These are phyloP conservation scores for Pterulicium gracile DNA, from an alignment of 1,284 basidiomycete genomes.

Conservation along the genomic window DNA sequence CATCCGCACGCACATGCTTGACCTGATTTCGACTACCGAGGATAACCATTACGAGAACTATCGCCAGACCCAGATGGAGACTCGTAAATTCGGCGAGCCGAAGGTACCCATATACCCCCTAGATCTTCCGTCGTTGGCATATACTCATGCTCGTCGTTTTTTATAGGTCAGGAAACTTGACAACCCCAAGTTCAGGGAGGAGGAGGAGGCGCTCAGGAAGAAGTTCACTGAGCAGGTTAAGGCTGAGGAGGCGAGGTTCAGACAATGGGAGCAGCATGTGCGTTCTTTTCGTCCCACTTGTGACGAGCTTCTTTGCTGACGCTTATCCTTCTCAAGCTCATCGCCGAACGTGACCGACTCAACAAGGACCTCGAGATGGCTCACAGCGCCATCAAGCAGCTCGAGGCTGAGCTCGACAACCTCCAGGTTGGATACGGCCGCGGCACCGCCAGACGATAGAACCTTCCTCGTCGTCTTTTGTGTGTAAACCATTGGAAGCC, in stretches of 20 bases:
- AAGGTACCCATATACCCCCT: too few species aligned
- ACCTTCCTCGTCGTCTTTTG: background rate
- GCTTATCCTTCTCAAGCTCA: slow-evolving; percentile 51
- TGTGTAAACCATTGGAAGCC: too few species aligned
- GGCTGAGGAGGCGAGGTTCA: slow-evolving; percentile 93
- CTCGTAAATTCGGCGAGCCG: slow-evolving; percentile 96
- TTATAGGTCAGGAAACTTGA: slow-evolving; percentile 98
- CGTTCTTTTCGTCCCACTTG: slow-evolving; percentile 19
- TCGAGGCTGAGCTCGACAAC: slow-evolving; percentile 85
- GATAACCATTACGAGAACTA: slow-evolving; percentile 98
- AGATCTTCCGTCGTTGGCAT: too few species aligned
- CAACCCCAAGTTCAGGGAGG: slow-evolving; percentile 99
- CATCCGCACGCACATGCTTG: slow-evolving; percentile 98
- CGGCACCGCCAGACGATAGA: slow-evolving; percentile 60
- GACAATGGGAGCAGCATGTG: slow-evolving; percentile 99
- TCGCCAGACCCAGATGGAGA: slow-evolving; percentile 99
- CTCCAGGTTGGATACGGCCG: slow-evolving; percentile 80
- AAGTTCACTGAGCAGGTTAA: slow-evolving; percentile 99
- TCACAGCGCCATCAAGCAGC: slow-evolving; percentile 84
- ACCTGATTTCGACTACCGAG: slow-evolving; percentile 93
- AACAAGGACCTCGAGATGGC: slow-evolving; percentile 95
- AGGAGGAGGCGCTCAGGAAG: slow-evolving; percentile 93
- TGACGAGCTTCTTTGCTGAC: slow-evolving; percentile 9
- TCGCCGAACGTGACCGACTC: slow-evolving; percentile 91
- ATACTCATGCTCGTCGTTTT: too few species aligned